Percentiles rank a stretch among this genome's conserved stretches.
Conservation (phyloP, 2,329 filamentous ascomycete species). For the Pyrenophora tritici-repentis region DNA sequence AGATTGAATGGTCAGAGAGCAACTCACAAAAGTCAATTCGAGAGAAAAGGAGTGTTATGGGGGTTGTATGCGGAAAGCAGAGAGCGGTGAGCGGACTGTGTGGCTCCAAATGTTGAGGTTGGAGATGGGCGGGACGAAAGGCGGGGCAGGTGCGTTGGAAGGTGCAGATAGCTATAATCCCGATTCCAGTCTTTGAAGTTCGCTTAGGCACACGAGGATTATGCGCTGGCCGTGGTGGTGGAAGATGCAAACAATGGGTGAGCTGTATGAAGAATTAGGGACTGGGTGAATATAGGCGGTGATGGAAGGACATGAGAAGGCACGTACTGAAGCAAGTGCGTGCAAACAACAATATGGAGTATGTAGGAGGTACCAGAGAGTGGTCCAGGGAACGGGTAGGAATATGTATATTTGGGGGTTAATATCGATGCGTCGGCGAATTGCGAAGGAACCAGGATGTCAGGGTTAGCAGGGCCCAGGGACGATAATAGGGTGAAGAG, state of each 20-base stretch:
- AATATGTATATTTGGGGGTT: slow-evolving; percentile 23
- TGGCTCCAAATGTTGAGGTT: slow-evolving; percentile 1
- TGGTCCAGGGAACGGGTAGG: slow-evolving; percentile 24
- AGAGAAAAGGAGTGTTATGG: neutral
- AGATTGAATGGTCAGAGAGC: neutral
- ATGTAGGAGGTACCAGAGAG: slow-evolving; percentile 23
- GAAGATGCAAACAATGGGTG: slow-evolving; percentile 7
- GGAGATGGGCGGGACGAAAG: slow-evolving; percentile 13
- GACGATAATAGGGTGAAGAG: slow-evolving; percentile 32
- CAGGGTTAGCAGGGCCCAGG: slow-evolving; percentile 30
- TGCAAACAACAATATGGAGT: slow-evolving; percentile 18
- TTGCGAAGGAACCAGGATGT: slow-evolving; percentile 32
- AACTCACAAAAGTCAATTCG: slow-evolving; percentile 6
- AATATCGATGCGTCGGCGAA: slow-evolving; percentile 32
- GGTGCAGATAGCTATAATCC: slow-evolving; percentile 9
- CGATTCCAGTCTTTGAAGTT: slow-evolving; percentile 8
- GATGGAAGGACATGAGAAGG: slow-evolving; percentile 10
- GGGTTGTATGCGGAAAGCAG: neutral
- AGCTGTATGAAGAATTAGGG: slow-evolving; percentile 5
- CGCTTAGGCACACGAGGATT: slow-evolving; percentile 5
- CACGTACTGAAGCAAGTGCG: slow-evolving; percentile 21
- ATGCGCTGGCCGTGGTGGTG: slow-evolving; percentile 5
- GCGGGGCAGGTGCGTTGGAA: slow-evolving; percentile 15
- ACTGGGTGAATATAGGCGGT: slow-evolving; percentile 6
- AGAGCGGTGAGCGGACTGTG: neutral